These are phyloP conservation scores for Streptanthus diversifolius DNA, from an alignment of 345 rosid genomes.

Conservation along the genomic window DNA sequence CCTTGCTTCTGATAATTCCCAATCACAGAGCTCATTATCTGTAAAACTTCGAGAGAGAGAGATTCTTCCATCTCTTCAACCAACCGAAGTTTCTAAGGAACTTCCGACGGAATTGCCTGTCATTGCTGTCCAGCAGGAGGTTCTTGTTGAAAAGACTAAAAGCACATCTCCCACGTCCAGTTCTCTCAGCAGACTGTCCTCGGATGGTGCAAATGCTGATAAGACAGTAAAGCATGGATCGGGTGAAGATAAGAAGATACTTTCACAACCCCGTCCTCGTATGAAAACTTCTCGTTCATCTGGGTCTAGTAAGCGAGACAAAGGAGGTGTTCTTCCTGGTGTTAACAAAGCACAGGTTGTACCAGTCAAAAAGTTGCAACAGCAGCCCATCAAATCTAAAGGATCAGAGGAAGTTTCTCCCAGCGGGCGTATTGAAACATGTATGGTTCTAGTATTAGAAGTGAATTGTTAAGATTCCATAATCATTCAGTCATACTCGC, in stretches of 20 bases:
- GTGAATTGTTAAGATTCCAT: background rate
- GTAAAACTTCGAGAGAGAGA: slow-evolving; percentile 33
- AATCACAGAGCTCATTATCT: slow-evolving; percentile 32
- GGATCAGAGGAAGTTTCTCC: slow-evolving; percentile 57
- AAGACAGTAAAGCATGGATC: slow-evolving; percentile 42
- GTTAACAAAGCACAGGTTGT: slow-evolving; percentile 50
- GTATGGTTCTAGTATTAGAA: slow-evolving; percentile 36
- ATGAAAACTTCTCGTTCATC: slow-evolving; percentile 55
- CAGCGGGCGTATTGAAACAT: slow-evolving; percentile 77
- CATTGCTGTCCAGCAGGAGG: slow-evolving; percentile 38
- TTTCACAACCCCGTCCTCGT: slow-evolving; percentile 53
- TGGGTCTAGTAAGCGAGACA: slow-evolving; percentile 55
- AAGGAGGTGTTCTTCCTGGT: slow-evolving; percentile 37
- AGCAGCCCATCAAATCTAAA: slow-evolving; percentile 50
- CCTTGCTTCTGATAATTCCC: slow-evolving; percentile 37
- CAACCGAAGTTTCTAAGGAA: slow-evolving; percentile 26
- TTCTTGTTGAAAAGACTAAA: slow-evolving; percentile 36
- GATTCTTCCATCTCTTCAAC: slow-evolving; percentile 31
- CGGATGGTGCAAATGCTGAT: slow-evolving; percentile 37
- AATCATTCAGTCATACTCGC: background rate
- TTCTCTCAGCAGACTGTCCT: slow-evolving; percentile 35
- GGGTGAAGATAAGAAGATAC: slow-evolving; percentile 45
- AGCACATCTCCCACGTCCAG: slow-evolving; percentile 30
- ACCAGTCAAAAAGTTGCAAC: slow-evolving; percentile 47
- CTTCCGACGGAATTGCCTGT: slow-evolving; percentile 24